Percentiles rank a stretch among this genome's conserved stretches.
Evolutionary conservation across 108 stramenopile species (phyloP).

Genomic region (Ochromonas danica): DNA sequence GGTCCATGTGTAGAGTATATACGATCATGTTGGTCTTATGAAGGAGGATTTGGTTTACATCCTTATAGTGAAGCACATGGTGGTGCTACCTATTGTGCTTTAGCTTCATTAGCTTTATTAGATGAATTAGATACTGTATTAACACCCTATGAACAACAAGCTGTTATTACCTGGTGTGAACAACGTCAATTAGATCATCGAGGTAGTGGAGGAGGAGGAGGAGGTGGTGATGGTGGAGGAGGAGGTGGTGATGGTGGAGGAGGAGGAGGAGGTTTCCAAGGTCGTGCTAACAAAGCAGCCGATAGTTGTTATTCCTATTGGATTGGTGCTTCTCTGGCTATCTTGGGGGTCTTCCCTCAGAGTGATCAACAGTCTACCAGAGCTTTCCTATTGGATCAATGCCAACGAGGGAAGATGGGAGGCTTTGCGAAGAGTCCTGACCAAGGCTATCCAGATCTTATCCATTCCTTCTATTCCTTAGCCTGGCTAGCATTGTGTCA

Average conservation of each 20-base stretch:
- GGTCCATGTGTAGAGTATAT: conserved; percentile 33
- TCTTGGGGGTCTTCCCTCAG: conserved; percentile 50
- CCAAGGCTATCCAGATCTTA: conserved; percentile 71
- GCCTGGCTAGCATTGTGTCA: conserved; percentile 63
- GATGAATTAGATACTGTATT: conserved; percentile 56
- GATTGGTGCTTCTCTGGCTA: conserved; percentile 76
- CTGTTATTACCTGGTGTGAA: conserved; percentile 40
- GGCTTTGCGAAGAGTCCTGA: conserved; percentile 70
- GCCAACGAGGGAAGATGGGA: neutral
- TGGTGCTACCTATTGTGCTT: conserved; percentile 77
- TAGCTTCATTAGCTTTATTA: conserved; percentile 68
- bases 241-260: conserved; percentile 67
- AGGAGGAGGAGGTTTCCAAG: conserved; percentile 49
- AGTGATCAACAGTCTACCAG: conserved; percentile 40
- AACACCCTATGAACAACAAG: conserved; percentile 19
- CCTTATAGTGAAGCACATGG: conserved; percentile 61
- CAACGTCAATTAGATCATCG: conserved; percentile 37
- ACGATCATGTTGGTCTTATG: conserved; percentile 42
- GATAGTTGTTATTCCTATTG: conserved; percentile 89
- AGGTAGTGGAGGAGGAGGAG: conserved; percentile 35
- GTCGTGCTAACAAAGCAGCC: conserved; percentile 75
- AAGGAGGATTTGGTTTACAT: conserved; percentile 55
- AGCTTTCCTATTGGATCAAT: conserved; percentile 38
- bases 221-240: conserved; percentile 74
- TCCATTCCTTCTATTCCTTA: conserved; percentile 82